phyloP scores from a whole-genome alignment of 306 rosid genomes.

The Cicer arietinum region DNA sequence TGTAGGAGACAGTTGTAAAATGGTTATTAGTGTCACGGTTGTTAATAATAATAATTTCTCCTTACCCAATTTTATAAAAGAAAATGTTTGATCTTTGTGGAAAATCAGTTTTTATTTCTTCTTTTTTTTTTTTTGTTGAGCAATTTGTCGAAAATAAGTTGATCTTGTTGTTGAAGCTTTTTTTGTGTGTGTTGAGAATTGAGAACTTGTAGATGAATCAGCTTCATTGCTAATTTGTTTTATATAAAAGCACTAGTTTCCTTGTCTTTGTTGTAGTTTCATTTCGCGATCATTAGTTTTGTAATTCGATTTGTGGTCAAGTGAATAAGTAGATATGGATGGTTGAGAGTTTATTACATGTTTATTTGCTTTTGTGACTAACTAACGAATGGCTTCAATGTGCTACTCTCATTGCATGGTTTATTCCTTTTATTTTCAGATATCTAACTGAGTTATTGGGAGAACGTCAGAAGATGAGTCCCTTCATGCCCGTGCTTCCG shows the following conservation, averaged over 20 bases:
- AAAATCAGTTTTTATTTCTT: neutral
- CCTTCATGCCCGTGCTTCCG: constrained; percentile 83
- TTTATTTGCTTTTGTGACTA: neutral
- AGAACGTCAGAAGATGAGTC: constrained; percentile 83
- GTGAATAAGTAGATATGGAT: neutral
- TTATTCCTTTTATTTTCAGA: constrained; percentile 50
- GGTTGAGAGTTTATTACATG: neutral
- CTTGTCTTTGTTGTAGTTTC: constrained; percentile 14
- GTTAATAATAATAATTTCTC: too few species aligned
- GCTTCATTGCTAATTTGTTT: constrained; percentile 6
- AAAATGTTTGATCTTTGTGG: constrained; percentile 15
- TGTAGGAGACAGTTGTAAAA: too few species aligned
- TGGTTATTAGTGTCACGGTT: too few species aligned
- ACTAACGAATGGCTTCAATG: constrained; percentile 14
- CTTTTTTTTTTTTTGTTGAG: too few species aligned
- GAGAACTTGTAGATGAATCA: neutral
- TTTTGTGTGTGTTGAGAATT: neutral
- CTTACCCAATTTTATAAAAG: too few species aligned
- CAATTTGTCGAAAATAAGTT: constrained; percentile 1
- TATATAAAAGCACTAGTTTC: neutral
- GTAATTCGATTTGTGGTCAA: neutral
- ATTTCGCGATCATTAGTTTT: neutral
- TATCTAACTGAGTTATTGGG: constrained; percentile 76
- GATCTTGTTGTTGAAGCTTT: constrained; percentile 13
- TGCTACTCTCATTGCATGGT: constrained; percentile 16